Conservation (phyloP, 305 asterid genomes). For the Salvia sclarea region DNA sequence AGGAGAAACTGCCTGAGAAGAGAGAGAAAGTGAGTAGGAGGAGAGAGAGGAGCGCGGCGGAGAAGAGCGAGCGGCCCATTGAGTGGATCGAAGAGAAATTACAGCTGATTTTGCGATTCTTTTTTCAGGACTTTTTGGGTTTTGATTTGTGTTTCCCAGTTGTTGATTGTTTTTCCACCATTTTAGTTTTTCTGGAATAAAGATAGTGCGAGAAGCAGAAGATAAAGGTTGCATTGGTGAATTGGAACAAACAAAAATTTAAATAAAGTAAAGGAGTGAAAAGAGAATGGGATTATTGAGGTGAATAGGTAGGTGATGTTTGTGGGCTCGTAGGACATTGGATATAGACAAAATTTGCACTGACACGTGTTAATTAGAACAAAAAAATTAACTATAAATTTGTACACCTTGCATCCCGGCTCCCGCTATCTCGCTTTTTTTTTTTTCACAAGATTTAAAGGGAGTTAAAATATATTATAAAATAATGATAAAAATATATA, state of each 20-base stretch:
- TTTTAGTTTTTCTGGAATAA: slow-evolving; percentile 21
- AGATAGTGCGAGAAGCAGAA: neutral
- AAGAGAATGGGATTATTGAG: too few relatives aligned
- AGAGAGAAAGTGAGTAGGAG: slow-evolving; percentile 41
- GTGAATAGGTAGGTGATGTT: too few relatives aligned
- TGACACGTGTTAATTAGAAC: too few relatives aligned
- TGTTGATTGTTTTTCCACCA: neutral
- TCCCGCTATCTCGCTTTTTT: too few relatives aligned
- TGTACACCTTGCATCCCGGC: too few relatives aligned
- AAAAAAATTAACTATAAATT: too few relatives aligned
- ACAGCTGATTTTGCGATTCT: slow-evolving; percentile 5
- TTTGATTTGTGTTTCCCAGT: neutral
- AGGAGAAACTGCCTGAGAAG: slow-evolving; percentile 24
- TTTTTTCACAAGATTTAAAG: too few relatives aligned
- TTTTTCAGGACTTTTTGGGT: slow-evolving; percentile 18
- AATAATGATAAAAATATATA: too few relatives aligned
- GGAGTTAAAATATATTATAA: too few relatives aligned
- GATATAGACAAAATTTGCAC: too few relatives aligned
- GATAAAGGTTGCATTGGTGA: slow-evolving; percentile 3
- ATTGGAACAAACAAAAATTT: neutral
- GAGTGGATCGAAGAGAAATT: neutral
- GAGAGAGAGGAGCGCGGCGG: slow-evolving; percentile 38
- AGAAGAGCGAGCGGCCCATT: slow-evolving; percentile 46
- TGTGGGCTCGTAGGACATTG: too few relatives aligned
- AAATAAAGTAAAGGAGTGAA: too few relatives aligned